Evolutionary conservation across 345 rosid genomes (phyloP), one percentile per base, ranked within the genome.

Genomic region (Chamaenerion angustifolium): DNA sequence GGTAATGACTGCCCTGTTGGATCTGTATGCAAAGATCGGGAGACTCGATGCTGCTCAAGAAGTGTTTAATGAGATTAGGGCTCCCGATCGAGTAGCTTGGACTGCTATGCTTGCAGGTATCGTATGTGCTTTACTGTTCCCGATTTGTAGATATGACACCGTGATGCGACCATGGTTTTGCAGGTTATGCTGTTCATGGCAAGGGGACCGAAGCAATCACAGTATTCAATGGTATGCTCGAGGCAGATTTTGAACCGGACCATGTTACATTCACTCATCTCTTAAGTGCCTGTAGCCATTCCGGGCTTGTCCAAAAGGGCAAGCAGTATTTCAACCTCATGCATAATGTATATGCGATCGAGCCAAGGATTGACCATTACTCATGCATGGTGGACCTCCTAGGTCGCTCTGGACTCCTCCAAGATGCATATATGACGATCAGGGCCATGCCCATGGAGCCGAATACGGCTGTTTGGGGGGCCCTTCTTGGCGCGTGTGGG

Each of bases 351-450:
- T 73, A 77, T 44, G 55, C 75, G 42, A 57, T 77, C 47, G 73
- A 64, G 55, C 75, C 65, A 2, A 70, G 73, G 69, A 19, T 82
- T 51, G 90, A 79, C 64, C 90, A 79, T 37, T 77, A 77, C 66
- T 76, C 95, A 16, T 82, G 85, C 68, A 76, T 76, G 78, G 85
- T 82, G 62, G 92, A 85, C 63, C 80, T 85, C 46, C 60, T 82
- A 55, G 85, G 88, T 58, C 80, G 90, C 46, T 76, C 79, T 11
- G 88, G 95, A 37, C 60, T 46, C 56, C 66, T 85, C 21, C 54
- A 46, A 35, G 83, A 77, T 40, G 95, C 87, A 15, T 62, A 73
- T 56, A 48, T 65, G 43, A 35, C 82, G 58, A 76, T 79, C 52
- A 73, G 58, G 58, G 41, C 49, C 52, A 85, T 79, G 87, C 81